phyloP scores from a whole-genome alignment of 106 monocot species.

The Phalaenopsis equestris region DNA sequence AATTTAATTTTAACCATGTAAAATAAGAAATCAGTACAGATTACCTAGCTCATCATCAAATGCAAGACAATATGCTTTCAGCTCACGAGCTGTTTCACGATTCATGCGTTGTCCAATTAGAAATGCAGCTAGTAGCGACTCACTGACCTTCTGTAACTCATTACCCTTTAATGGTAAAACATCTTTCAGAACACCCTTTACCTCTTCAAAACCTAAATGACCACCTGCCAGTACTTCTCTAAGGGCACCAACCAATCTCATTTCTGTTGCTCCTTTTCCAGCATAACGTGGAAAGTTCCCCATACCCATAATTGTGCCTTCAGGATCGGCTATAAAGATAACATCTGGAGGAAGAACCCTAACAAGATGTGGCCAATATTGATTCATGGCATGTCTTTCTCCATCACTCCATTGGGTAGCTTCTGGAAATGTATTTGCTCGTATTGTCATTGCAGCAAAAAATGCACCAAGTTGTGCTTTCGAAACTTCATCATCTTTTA shows the following conservation, averaged over 20 bases:
- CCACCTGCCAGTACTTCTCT: constrained; percentile 94
- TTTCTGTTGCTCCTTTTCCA: constrained; percentile 57
- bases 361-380: constrained; percentile 68
- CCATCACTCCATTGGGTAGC: constrained; percentile 90
- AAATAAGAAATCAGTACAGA: background rate
- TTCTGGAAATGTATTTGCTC: constrained; percentile 90
- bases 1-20: background rate
- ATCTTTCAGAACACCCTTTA: constrained; percentile 72
- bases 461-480: constrained; percentile 90
- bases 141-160: constrained; percentile 34
- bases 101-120: constrained; percentile 96
- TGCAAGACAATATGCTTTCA: constrained; percentile 93
- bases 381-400: constrained; percentile 61
- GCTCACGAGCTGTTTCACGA: constrained; percentile 83
- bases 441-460: constrained; percentile 94
- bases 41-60: constrained; percentile 88
- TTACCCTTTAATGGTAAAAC: constrained; percentile 53
- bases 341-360: constrained; percentile 73
- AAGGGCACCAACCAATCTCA: constrained; percentile 91
- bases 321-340: constrained; percentile 93
- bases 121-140: constrained; percentile 84
- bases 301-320: constrained; percentile 78
- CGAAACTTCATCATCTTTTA: constrained; percentile 76
- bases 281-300: constrained; percentile 45
- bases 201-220: constrained; percentile 92